These are phyloP conservation scores for Rhododendron mucronatum DNA, from an alignment of 148 eudicot species.

Conservation along the genomic window DNA sequence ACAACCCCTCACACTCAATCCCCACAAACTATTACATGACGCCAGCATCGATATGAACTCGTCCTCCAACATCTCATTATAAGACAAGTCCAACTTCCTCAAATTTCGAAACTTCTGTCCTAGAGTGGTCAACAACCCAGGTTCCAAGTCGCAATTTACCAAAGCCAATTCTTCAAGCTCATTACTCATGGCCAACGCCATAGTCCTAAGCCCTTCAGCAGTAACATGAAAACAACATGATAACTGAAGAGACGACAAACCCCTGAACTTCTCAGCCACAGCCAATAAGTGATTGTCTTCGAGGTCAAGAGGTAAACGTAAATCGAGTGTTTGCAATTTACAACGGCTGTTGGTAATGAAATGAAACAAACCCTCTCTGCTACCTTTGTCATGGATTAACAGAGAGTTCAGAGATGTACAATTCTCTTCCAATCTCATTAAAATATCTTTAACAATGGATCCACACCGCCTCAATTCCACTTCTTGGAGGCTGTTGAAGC, in stretches of 20 bases:
- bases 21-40: constrained; percentile 26
- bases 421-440: neutral
- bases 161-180: constrained; percentile 43
- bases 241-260: constrained; percentile 26
- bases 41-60: constrained; percentile 44
- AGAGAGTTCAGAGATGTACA: constrained; percentile 10
- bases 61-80: constrained; percentile 41
- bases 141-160: constrained; percentile 43
- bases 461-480: neutral
- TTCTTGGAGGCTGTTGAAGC: neutral
- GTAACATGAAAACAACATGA: constrained; percentile 48
- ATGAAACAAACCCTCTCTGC: constrained; percentile 40
- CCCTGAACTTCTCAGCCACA: constrained; percentile 28
- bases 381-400: constrained; percentile 53
- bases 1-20: constrained; percentile 45
- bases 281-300: constrained; percentile 39
- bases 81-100: constrained; percentile 45
- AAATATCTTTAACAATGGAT: too few species aligned
- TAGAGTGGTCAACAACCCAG: constrained; percentile 37
- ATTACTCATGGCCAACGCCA: constrained; percentile 21
- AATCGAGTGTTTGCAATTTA: constrained; percentile 36
- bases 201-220: constrained; percentile 38
- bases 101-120: constrained; percentile 40
- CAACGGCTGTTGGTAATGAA: constrained; percentile 34
- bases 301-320: constrained; percentile 55